phyloP scores from a whole-genome alignment of 164 flowering plant species.

The Litsea cubeba region DNA sequence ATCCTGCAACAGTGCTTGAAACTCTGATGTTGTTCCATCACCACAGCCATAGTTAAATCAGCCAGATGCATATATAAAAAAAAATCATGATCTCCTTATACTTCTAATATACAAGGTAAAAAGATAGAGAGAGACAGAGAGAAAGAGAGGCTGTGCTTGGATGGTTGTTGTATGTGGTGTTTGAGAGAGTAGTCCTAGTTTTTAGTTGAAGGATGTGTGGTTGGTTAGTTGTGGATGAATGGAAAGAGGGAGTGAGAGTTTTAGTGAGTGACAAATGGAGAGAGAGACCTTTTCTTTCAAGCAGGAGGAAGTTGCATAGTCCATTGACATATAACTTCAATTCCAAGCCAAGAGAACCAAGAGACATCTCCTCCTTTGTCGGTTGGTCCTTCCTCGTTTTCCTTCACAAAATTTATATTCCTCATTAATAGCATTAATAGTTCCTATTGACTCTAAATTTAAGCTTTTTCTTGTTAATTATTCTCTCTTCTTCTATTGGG shows the following conservation, averaged over 20 bases:
- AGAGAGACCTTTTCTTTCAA: constrained; percentile 47
- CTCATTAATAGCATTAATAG: too few species aligned
- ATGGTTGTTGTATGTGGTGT: constrained; percentile 29
- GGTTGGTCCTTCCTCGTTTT: constrained; percentile 37
- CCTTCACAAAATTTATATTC: neutral
- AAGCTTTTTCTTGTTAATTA: too few species aligned
- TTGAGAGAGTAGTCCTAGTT: constrained; percentile 29
- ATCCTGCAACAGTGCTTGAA: constrained; percentile 78
- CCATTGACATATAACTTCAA: constrained; percentile 55
- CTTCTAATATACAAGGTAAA: neutral
- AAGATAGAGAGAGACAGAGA: constrained; percentile 5
- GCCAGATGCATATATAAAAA: neutral
- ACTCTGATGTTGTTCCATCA: constrained; percentile 41
- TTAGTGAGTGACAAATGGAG: constrained; percentile 50
- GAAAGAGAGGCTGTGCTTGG: constrained; percentile 13
- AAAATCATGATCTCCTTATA: too few species aligned
- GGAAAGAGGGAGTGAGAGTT: constrained; percentile 17
- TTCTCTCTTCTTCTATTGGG: too few species aligned
- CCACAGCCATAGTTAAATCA: constrained; percentile 16
- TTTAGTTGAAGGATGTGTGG: constrained; percentile 39
- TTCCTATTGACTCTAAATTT: too few species aligned
- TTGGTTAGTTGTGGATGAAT: constrained; percentile 29
- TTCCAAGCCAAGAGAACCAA: constrained; percentile 58
- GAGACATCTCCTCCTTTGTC: constrained; percentile 27
- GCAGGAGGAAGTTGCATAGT: constrained; percentile 17